phyloP scores from a whole-genome alignment of 495 filamentous ascomycete species.

The Xylaria scruposa region DNA sequence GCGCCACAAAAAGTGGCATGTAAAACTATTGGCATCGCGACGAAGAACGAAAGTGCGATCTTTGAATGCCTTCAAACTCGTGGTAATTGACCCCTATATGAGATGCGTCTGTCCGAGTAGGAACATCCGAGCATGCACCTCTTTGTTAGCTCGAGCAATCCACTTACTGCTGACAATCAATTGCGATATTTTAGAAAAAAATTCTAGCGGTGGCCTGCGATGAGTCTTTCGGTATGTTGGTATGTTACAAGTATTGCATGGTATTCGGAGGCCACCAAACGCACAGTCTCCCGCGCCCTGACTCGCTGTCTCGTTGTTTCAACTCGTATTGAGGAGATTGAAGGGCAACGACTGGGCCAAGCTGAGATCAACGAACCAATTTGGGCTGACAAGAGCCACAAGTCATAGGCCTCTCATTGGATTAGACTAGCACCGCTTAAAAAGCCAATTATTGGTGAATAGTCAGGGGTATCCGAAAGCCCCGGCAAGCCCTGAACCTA shows the following conservation, averaged over 20 bases:
- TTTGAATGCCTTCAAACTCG: not conserved
- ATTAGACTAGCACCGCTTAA: not conserved
- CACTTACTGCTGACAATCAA: not conserved
- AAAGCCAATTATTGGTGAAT: slow-evolving; percentile 16
- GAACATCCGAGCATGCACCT: not conserved
- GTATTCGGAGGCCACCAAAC: not conserved
- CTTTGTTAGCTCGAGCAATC: not conserved
- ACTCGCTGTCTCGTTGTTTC: not conserved
- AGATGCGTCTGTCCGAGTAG: not conserved
- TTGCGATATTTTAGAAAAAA: not conserved
- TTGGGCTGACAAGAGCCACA: slow-evolving; percentile 21
- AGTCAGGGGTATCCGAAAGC: slow-evolving; percentile 13
- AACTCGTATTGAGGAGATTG: slow-evolving; percentile 28
- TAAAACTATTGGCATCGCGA: not conserved
- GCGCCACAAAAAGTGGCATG: slow-evolving; percentile 19
- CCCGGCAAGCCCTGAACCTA: slow-evolving; percentile 12
- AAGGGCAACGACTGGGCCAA: slow-evolving; percentile 10
- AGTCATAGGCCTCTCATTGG: slow-evolving; percentile 12
- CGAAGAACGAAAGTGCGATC: not conserved
- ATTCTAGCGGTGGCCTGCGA: slow-evolving; percentile 11
- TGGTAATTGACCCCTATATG: not conserved
- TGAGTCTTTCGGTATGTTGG: not conserved
- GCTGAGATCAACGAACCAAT: slow-evolving; percentile 1
- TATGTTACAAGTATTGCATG: not conserved
- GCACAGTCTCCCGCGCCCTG: not conserved